Conservation (phyloP, 768 basidiomycete genomes). For the Jaapia argillacea region DNA sequence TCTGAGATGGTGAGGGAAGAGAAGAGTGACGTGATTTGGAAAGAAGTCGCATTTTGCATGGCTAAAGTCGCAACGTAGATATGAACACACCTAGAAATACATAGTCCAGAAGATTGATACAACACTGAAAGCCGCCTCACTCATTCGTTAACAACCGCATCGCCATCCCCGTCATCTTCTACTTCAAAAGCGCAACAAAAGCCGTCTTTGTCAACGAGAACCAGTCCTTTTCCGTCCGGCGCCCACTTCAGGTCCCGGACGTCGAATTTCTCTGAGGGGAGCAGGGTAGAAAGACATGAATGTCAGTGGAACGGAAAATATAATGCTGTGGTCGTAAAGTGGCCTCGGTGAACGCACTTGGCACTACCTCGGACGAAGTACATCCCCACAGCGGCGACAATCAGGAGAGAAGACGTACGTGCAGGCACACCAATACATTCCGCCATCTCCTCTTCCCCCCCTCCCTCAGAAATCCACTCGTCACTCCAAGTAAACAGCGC, state of each 20-base stretch:
- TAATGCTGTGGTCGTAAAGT: no score
- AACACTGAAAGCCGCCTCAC: no score
- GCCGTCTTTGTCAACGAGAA: slow-evolving; percentile 63
- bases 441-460: slow-evolving; percentile 51
- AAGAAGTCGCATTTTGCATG: no score
- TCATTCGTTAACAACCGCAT: slow-evolving; percentile 1
- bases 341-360: no score
- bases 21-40: no score
- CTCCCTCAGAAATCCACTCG: slow-evolving; percentile 54
- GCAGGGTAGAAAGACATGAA: slow-evolving; percentile 1
- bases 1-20: no score
- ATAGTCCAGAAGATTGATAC: no score
- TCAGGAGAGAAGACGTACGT: no score
- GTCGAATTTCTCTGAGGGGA: slow-evolving; percentile 73
- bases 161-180: slow-evolving; percentile 27
- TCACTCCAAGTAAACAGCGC: slow-evolving; percentile 77
- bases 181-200: slow-evolving; percentile 88
- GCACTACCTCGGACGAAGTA: no score
- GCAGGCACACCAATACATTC: slow-evolving; percentile 87
- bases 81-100: no score
- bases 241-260: slow-evolving; percentile 67
- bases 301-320: not conserved
- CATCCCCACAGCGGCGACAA: no score
- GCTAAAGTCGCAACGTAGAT: no score
- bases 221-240: slow-evolving; percentile 76